Percentiles rank a stretch among this genome's conserved stretches.
Evolutionary conservation across 345 rosid genomes (phyloP).

Genomic region (Salix caprea): DNA sequence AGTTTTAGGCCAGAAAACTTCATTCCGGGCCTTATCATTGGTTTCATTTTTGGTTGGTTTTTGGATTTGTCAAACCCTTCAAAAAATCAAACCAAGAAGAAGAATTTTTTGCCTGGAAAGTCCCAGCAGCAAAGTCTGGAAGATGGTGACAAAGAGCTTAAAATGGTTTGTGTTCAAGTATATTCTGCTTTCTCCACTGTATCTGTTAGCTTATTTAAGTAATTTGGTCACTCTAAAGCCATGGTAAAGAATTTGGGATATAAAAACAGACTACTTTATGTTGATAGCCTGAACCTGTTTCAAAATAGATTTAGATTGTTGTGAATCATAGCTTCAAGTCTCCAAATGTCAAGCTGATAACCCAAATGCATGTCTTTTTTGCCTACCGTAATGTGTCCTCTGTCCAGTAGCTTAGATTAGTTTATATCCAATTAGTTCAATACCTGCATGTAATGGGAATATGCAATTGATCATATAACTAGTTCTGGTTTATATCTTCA

Average conservation of each 20-base stretch:
- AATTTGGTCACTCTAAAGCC: not conserved
- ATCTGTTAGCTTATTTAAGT: not conserved
- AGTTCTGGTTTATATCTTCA: not conserved
- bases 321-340: not conserved
- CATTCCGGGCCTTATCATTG: constrained; percentile 73
- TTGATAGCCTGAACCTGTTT: not conserved
- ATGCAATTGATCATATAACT: not conserved
- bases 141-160: constrained; percentile 61
- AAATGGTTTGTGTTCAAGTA: constrained; percentile 46
- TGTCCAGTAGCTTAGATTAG: not conserved
- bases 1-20: constrained; percentile 76
- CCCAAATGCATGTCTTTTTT: not conserved
- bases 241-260: not conserved
- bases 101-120: constrained; percentile 56
- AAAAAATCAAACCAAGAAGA: constrained; percentile 41
- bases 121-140: constrained; percentile 34
- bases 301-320: not conserved
- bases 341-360: not conserved
- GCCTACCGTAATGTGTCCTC: not conserved
- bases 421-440: not conserved
- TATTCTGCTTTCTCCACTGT: not conserved
- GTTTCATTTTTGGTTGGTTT: constrained; percentile 76
- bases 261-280: not conserved
- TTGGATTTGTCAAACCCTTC: constrained; percentile 61
- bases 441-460: not conserved